Evolutionary conservation across 208 protist genomes (phyloP), one percentile per base, ranked within the genome.

Genomic region (Leishmania lainsoni): DNA sequence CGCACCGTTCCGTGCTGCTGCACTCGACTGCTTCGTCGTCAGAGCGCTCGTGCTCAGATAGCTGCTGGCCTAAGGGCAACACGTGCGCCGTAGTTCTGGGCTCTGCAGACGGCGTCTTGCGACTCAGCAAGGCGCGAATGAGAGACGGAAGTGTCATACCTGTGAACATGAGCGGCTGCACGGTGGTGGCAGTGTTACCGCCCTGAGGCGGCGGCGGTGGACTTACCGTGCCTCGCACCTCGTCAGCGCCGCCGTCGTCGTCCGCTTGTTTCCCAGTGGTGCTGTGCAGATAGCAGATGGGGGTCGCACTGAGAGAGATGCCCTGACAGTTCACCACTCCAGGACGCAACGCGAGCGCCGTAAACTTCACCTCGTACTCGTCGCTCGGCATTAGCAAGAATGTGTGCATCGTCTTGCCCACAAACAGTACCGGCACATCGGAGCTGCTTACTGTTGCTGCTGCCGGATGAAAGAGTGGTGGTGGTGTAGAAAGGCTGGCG

Each of bases 341-440:
- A 29, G 90, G 89, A 16, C 81, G 78, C 59, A 93, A 81, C 22
- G 91, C 81, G 80, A 89, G 87, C 42, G 90, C 93, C 12, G 90
- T 92, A 63, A 97, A 93, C 12, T 65, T 49, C 54, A 97, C 78
- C 54, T 83, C 82, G 75, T 93, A 80, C 35, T 68, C 88, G 17
- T 92, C 87, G 58, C 92, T 89, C 4, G 93, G 93, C 70, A 92
- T 78, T 39, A 97, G 84, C 35, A 94, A 65, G 79, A 97, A 97
- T 32, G 72, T 78, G 78, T 88, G 85, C 17, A 69, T 66, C 6
- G 90, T 93, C 76, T 92, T 94, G 26, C 91, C 91, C 16, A 94
- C 89, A 89, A 94, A 94, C 22, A 88, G 45, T 9, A 95, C 42
- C 20, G 91, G 84, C 10, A 79, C 89, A 12, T 81, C 74, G 32